Base-by-base conservation (phyloP, 2,329 filamentous ascomycete genomes). In the Colletotrichum sp. region DNA sequence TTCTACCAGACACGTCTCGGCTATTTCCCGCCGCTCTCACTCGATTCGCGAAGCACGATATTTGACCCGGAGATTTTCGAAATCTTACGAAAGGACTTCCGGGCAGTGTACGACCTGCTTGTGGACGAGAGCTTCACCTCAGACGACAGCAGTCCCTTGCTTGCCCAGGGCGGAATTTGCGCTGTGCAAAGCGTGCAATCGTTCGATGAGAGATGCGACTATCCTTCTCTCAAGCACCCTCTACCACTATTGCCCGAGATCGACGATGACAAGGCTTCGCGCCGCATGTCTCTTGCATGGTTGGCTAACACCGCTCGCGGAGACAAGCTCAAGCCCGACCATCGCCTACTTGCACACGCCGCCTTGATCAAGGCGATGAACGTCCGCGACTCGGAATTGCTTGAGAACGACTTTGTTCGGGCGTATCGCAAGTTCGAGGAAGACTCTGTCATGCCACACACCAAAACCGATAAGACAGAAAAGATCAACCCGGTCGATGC, bases 381-480 rank as follows among this genome's bases (percentile, higher is more conserved):
- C 78, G 84, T 83, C 74, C 79, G 82, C 11, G 84, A 84, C 1
- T 13, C 73, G 3, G 81, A 84, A 0, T 77, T 88, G 3, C 77
- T 87, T 13, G 82, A 83, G n/a, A 91, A 90, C 76, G 82, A 85
- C 4, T 88, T 96, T 4, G 93, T 97, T 2, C 86, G 89, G 69
- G 91, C 92, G 2, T 97, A 96, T 80, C 88, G 91, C 5, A 88
- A 87, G 4, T 96, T 96, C 72, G 95, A 97, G 80, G 90, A 92
- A 69, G 88, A 91, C 8, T 88, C 87, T 9, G 82, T 90, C 25
- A 84, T 88, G 64, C 84, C 85, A 1, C 87, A 89, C 3, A 85
- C 86, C 25, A 92, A 90, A 76, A 85, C 86, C 1, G 90, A 93
- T 74, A 91, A 90, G 72, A 76, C 82, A 8, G 90, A 92, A 44